Conservation (phyloP, 2,329 filamentous ascomycete species). For the Calonectria ilicicola region DNA sequence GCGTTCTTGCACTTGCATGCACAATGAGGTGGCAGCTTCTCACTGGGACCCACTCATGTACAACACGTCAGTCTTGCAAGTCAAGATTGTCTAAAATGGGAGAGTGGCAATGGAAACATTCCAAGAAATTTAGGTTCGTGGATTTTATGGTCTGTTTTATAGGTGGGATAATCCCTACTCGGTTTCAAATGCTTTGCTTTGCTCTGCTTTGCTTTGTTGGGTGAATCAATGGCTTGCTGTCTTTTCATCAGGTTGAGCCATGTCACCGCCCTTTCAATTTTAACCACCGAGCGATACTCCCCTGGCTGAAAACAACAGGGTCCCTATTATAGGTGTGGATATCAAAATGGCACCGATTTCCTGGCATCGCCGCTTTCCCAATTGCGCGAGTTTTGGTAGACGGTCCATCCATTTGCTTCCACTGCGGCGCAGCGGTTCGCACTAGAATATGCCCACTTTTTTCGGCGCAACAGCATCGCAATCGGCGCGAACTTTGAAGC, state of each 20-base stretch:
- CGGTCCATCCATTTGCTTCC: not conserved
- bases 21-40: slow-evolving; percentile 44
- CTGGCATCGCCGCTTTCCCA: not conserved
- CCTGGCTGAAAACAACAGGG: not conserved
- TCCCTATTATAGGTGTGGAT: not conserved
- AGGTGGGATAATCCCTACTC: not conserved
- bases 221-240: not conserved
- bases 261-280: slow-evolving; percentile 22
- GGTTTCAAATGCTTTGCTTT: no score
- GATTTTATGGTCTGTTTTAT: not conserved
- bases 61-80: slow-evolving; percentile 34
- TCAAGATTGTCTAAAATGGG: slow-evolving; percentile 1
- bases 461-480: not conserved
- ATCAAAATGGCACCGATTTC: not conserved
- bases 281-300: not conserved
- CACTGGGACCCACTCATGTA: slow-evolving; percentile 42
- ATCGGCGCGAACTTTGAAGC: not conserved
- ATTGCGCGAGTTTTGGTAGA: not conserved
- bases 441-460: not conserved
- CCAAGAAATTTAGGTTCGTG: slow-evolving; percentile 1
- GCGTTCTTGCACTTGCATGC: slow-evolving; percentile 39
- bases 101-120: slow-evolving; percentile 4
- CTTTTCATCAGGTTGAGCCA: not conserved
- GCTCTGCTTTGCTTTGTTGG: not conserved
- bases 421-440: not conserved